Percentiles rank a stretch among this genome's conserved stretches.
These are phyloP conservation scores for Dothistroma pini DNA, from an alignment of 2,329 filamentous ascomycete species.

Conservation along the genomic window DNA sequence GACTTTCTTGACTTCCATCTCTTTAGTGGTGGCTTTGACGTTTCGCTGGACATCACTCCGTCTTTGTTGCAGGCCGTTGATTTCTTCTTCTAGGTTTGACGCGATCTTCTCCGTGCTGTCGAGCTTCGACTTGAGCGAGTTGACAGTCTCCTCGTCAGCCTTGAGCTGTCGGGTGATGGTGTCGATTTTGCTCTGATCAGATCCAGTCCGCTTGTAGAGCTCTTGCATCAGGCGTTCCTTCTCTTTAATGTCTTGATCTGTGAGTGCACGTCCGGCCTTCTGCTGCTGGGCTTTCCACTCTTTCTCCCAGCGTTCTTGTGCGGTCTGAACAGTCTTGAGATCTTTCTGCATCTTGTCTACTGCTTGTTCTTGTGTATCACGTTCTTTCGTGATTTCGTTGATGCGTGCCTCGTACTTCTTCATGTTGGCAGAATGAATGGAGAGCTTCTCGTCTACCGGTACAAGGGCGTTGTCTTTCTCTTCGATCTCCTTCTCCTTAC, in stretches of 20 bases:
- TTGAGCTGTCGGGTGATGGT: slow-evolving; percentile 85
- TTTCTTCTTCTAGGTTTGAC: slow-evolving; percentile 69
- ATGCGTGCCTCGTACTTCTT: slow-evolving; percentile 66
- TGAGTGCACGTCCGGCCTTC: slow-evolving; percentile 82
- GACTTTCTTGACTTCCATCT: slow-evolving; percentile 87
- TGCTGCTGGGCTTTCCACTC: slow-evolving; percentile 82
- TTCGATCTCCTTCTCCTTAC: slow-evolving; percentile 82
- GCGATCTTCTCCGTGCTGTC: slow-evolving; percentile 71
- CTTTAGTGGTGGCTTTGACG: slow-evolving; percentile 62
- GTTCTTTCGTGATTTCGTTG: slow-evolving; percentile 69
- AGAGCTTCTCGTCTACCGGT: slow-evolving; percentile 88
- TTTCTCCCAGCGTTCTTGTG: slow-evolving; percentile 80
- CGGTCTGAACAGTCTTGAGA: slow-evolving; percentile 79
- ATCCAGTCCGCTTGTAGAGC: slow-evolving; percentile 75
- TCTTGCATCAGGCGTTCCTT: slow-evolving; percentile 82
- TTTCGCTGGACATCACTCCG: slow-evolving; percentile 59
- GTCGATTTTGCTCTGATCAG: slow-evolving; percentile 77
- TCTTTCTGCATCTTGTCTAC: slow-evolving; percentile 76
- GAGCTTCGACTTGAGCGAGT: slow-evolving; percentile 82
- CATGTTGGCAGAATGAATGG: slow-evolving; percentile 68
- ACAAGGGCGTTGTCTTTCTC: slow-evolving; percentile 81
- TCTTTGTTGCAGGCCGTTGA: slow-evolving; percentile 65
- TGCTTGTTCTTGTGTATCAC: slow-evolving; percentile 64
- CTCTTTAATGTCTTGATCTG: slow-evolving; percentile 79
- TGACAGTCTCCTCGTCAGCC: slow-evolving; percentile 86